Evolutionary conservation across 116 monocot species (phyloP), one percentile per base, ranked within the genome.

Genomic region (Phalaenopsis hybrid): DNA sequence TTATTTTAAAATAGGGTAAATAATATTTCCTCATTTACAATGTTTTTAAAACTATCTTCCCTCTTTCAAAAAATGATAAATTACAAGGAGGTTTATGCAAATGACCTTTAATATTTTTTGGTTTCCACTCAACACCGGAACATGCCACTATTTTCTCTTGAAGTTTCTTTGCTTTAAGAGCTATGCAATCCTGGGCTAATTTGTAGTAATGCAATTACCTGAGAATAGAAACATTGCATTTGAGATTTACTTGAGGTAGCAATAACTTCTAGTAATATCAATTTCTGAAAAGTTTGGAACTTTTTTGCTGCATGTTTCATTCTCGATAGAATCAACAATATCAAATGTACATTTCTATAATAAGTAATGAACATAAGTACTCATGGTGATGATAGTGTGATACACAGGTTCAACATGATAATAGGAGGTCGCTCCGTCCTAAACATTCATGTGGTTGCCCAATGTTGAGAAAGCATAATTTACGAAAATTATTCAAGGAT

Each of bases 371-470:
- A 46, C 45, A 18, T 12, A 78, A 50, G 79, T 61, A 44, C 59
- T 69, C 17, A 6, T 16, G 67, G 74, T 23, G 37, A 13, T 77
- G 18, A 6, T 76, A n/a, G n/a, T 46, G 44, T 75, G 46, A 52
- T 80, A 25, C 76, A 78, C 82, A 92, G 91, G 87, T 87, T 21
- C 41, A 82, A 31, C 85, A 75, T 87, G 74, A 82, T 46, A 48
- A 80, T 76, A 81, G 79, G 57, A 89, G 52, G 82, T 78, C 63
- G n/a, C 75, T 75, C 0, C 41, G 69, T 58, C 83, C 50, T 57
- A 95, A 86, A 73, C 41, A 76, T 83, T 85, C 93, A 58, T 87
- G 78, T 81, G 88, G 97, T 63, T 99, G 98, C 78, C 92, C 95
- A 76, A 99, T 99, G 98, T 86, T 99, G 7, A 87, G 82, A 68